These are phyloP conservation scores for Suillus subluteus DNA, from an alignment of 768 basidiomycete genomes.

Conservation along the genomic window DNA sequence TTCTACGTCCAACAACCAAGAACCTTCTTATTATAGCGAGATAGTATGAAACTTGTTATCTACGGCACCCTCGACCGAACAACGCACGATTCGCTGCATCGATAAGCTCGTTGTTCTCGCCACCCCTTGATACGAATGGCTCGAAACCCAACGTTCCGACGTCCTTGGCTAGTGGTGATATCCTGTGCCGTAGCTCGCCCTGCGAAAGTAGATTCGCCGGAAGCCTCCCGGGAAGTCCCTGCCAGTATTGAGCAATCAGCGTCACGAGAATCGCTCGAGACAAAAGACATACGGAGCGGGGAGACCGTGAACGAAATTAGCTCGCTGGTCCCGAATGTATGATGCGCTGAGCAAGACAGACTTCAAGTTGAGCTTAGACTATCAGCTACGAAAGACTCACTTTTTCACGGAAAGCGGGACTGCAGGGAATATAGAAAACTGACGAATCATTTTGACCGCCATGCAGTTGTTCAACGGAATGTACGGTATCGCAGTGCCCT, in stretches of 20 bases:
- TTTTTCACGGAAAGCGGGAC: conserved; percentile 54
- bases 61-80: conserved; percentile 17
- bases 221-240: conserved; percentile 59
- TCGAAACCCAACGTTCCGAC: conserved; percentile 48
- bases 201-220: conserved; percentile 49
- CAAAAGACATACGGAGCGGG: conserved; percentile 48
- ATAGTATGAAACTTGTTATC: neutral
- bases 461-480: conserved; percentile 57
- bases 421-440: conserved; percentile 59
- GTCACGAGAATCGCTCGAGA: neutral
- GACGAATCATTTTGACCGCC: conserved; percentile 52
- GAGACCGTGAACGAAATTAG: conserved; percentile 48
- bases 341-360: conserved; percentile 37
- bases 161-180: conserved; percentile 39
- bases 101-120: conserved; percentile 23
- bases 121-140: conserved; percentile 28
- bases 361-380: neutral
- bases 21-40: neutral
- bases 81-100: conserved; percentile 32
- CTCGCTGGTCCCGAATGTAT: conserved; percentile 53
- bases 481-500: conserved; percentile 61
- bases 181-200: conserved; percentile 42
- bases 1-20: neutral
- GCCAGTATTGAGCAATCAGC: neutral
- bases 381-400: conserved; percentile 31